A percentile compares a stretch with the other conserved stretches of the same genome.
Evolutionary conservation across 768 basidiomycete genomes (phyloP).

Genomic region (Lenzites betulinus): DNA sequence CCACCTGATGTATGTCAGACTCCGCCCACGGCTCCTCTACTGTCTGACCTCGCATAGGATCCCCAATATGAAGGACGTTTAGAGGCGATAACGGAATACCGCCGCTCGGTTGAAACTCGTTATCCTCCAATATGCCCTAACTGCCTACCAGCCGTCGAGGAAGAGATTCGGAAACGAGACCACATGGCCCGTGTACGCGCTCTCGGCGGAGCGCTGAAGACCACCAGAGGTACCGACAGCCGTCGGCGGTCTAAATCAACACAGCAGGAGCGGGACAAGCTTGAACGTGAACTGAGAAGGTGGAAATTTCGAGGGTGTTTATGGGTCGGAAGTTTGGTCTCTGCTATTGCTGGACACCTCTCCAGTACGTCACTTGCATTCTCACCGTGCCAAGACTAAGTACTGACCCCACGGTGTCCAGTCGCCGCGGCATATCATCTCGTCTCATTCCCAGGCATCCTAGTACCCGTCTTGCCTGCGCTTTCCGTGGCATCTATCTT

Average conservation of each 20-base stretch:
- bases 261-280: constrained; percentile 43
- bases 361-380: constrained; percentile 18
- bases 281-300: constrained; percentile 51
- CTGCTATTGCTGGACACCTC: constrained; percentile 17
- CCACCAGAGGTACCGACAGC: constrained; percentile 50
- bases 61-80: constrained; percentile 69
- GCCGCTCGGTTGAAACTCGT: constrained; percentile 70
- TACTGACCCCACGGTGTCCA: not conserved
- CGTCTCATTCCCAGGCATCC: not conserved
- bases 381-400: not conserved
- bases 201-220: constrained; percentile 56
- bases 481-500: constrained; percentile 60
- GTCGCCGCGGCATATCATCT: constrained; percentile 13
- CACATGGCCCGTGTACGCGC: constrained; percentile 81
- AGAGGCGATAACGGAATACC: constrained; percentile 68
- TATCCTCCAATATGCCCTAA: constrained; percentile 85
- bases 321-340: constrained; percentile 54
- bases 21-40: not conserved
- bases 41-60: constrained; percentile 46
- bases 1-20: constrained; percentile 60
- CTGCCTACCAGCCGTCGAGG: constrained; percentile 81
- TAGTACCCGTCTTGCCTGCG: constrained; percentile 41
- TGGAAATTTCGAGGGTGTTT: constrained; percentile 74
- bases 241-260: constrained; percentile 48
- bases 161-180: constrained; percentile 75